These are phyloP conservation scores for Colletotrichum zoysiae DNA, from an alignment of 2,329 filamentous ascomycete species.

Conservation along the genomic window DNA sequence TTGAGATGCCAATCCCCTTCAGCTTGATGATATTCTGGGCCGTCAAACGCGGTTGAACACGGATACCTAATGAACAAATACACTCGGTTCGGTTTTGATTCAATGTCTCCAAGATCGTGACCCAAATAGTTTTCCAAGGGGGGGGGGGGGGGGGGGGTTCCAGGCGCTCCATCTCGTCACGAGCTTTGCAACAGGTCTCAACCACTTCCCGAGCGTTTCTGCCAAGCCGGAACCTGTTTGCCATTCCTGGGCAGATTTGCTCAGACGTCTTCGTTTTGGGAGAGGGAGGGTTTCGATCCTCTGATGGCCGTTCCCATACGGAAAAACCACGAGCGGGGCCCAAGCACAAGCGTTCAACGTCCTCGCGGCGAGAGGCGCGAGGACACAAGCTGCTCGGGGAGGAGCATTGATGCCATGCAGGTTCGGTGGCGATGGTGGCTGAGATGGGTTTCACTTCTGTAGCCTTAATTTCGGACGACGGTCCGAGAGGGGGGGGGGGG, in stretches of 20 bases:
- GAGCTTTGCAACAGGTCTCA: background rate
- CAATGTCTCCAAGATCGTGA: background rate
- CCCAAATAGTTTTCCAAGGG: background rate
- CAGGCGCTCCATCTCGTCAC: background rate
- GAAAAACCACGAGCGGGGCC: background rate
- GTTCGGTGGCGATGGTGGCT: background rate
- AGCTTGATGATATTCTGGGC: background rate
- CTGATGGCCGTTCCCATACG: background rate
- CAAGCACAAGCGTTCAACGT: slow-evolving; percentile 1
- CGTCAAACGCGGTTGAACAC: background rate
- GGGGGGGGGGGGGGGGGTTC: too few species aligned
- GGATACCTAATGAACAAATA: background rate
- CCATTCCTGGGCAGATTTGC: background rate
- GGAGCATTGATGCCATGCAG: background rate
- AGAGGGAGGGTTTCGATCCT: too few species aligned
- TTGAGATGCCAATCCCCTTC: background rate
- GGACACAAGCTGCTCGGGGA: background rate
- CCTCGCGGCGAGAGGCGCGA: too few species aligned
- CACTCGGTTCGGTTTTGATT: background rate
- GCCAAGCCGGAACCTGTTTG: slow-evolving; percentile 5
- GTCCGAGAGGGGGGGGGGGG: background rate
- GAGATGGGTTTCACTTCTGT: background rate
- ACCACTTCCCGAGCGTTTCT: background rate
- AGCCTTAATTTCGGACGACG: background rate
- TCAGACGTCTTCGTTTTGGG: background rate